Conservation (phyloP, 768 basidiomycete species). For the Boletus vinaceobasis region DNA sequence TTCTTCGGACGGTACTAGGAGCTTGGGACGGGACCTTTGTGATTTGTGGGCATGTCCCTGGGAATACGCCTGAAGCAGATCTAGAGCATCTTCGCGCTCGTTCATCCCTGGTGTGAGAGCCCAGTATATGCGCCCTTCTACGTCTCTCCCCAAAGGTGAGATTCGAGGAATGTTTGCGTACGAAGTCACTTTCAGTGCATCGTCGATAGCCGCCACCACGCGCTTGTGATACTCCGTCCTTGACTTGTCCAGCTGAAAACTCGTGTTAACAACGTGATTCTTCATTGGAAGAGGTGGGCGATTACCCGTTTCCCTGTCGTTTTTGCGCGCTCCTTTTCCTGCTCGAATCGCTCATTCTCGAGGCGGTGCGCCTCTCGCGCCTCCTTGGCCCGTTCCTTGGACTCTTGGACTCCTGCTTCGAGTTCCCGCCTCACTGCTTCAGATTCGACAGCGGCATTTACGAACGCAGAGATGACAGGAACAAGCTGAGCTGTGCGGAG, state of each 20-base stretch:
- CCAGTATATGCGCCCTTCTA: constrained; percentile 66
- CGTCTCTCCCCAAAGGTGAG: constrained; percentile 61
- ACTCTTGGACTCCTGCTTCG: constrained; percentile 53
- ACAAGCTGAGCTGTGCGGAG: constrained; percentile 58
- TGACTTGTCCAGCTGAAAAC: constrained; percentile 39
- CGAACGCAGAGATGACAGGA: constrained; percentile 60
- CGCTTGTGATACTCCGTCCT: constrained; percentile 48
- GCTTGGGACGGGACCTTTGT: constrained; percentile 38
- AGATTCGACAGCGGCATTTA: constrained; percentile 48
- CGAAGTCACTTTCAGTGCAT: constrained; percentile 48
- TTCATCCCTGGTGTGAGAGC: constrained; percentile 55
- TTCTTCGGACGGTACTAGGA: constrained; percentile 39
- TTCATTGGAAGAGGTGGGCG: background rate
- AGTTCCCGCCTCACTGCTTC: constrained; percentile 54
- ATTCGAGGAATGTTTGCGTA: constrained; percentile 52
- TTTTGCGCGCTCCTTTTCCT: constrained; percentile 51
- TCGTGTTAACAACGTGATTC: background rate
- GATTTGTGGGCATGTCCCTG: constrained; percentile 31
- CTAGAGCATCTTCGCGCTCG: constrained; percentile 52
- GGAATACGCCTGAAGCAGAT: constrained; percentile 19
- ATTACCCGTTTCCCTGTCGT: constrained; percentile 34
- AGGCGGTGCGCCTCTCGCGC: constrained; percentile 45
- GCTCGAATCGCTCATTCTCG: constrained; percentile 31
- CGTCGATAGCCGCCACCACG: constrained; percentile 48
- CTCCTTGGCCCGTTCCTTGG: constrained; percentile 50